These are phyloP conservation scores for Nicotiana undulata DNA, from an alignment of 257 asterid genomes.

Conservation along the genomic window DNA sequence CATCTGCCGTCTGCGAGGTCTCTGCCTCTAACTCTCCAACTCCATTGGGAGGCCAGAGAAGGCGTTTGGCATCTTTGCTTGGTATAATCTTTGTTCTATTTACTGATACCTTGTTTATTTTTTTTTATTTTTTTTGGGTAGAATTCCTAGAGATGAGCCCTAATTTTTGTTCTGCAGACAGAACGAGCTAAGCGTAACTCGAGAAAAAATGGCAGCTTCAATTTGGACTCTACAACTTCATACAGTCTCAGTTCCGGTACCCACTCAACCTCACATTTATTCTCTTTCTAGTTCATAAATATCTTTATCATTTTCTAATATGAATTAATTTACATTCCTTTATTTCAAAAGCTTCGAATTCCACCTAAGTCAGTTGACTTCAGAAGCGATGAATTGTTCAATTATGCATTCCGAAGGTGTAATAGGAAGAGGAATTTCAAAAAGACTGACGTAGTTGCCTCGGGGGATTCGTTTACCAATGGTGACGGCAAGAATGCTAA, in stretches of 20 bases:
- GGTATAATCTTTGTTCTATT: background rate
- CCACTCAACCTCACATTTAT: background rate
- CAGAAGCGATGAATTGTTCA: background rate
- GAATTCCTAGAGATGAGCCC: background rate
- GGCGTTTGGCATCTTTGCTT: background rate
- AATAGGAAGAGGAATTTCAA: background rate
- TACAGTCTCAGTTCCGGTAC: constrained; percentile 6
- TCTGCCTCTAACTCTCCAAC: background rate
- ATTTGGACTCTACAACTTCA: constrained; percentile 20
- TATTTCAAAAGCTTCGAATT: background rate
- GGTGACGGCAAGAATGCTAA: background rate
- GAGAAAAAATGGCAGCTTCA: constrained; percentile 15
- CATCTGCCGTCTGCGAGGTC: background rate
- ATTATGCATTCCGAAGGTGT: background rate
- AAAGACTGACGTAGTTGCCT: constrained; percentile 8
- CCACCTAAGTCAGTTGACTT: background rate
- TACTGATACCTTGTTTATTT: background rate
- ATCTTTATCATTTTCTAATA: background rate
- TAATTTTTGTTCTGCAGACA: background rate
- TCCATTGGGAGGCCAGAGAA: background rate
- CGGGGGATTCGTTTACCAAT: background rate
- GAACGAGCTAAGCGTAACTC: no score
- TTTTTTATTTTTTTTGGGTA: background rate
- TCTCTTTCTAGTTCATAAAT: no score
- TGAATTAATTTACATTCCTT: background rate